A percentile compares a stretch with the other conserved stretches of the same genome.
Evolutionary conservation across 2,329 filamentous ascomycete genomes (phyloP).

Genomic region (Botrytis pseudocinerea): DNA sequence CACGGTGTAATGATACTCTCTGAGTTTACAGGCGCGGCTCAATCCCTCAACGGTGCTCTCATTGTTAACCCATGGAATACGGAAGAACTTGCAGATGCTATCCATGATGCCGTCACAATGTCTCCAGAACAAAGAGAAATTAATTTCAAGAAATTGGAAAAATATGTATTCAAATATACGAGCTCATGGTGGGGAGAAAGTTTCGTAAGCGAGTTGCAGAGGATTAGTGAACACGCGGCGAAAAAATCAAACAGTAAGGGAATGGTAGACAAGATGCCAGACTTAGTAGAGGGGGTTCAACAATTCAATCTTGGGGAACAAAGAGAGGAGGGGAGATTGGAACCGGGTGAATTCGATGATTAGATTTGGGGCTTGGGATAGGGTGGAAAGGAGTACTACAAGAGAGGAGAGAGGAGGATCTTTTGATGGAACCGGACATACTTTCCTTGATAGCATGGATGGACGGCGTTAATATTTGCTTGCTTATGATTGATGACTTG

Average conservation of each 20-base stretch:
- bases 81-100: constrained; percentile 87
- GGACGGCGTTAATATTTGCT: background rate
- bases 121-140: constrained; percentile 79
- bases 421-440: background rate
- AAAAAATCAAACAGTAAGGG: constrained; percentile 37
- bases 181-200: constrained; percentile 95
- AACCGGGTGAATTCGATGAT: constrained; percentile 24
- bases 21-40: constrained; percentile 93
- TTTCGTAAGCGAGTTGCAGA: constrained; percentile 77
- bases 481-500: constrained; percentile 3
- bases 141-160: constrained; percentile 89
- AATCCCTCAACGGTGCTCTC: constrained; percentile 88
- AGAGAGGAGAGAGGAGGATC: background rate
- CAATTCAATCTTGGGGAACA: constrained; percentile 26
- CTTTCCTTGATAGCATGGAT: background rate
- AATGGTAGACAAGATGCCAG: constrained; percentile 21
- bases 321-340: constrained; percentile 23
- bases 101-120: constrained; percentile 97
- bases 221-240: constrained; percentile 40
- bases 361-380: constrained; percentile 1
- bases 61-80: constrained; percentile 99
- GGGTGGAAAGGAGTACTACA: background rate
- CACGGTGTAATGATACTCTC: constrained; percentile 94
- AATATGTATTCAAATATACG: constrained; percentile 97
- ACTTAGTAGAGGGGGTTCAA: constrained; percentile 29